A percentile compares a stretch with the other conserved stretches of the same genome.
Conservation (phyloP, 305 asterid species). For the Fraxinus baroniana region DNA sequence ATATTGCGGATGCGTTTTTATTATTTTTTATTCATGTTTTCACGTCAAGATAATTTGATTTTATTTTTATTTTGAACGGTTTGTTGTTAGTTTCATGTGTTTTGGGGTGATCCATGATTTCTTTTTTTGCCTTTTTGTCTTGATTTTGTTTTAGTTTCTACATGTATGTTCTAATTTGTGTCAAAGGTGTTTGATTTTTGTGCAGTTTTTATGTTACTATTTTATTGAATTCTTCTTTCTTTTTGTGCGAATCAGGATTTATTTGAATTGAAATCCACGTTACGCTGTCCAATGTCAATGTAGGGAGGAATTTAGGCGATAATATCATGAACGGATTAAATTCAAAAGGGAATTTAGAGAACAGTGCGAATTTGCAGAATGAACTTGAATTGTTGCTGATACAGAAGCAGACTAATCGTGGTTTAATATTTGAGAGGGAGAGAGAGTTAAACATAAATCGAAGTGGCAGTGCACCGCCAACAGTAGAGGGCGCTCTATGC, state of each 20-base stretch:
- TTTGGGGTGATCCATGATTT: background rate
- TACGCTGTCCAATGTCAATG: slow-evolving; percentile 28
- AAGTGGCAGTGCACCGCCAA: slow-evolving; percentile 90
- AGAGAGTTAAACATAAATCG: slow-evolving; percentile 51
- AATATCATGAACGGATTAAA: slow-evolving; percentile 42
- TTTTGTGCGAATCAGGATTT: slow-evolving; percentile 19
- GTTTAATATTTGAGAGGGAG: slow-evolving; percentile 47
- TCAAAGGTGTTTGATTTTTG: background rate
- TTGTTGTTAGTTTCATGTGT: background rate
- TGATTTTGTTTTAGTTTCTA: background rate
- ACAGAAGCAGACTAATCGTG: slow-evolving; percentile 43
- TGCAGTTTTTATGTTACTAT: slow-evolving; percentile 1
- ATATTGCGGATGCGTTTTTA: background rate
- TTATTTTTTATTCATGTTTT: background rate
- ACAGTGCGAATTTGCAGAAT: slow-evolving; percentile 37
- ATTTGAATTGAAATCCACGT: slow-evolving; percentile 8
- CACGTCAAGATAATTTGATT: background rate
- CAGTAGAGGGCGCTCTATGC: slow-evolving; percentile 63
- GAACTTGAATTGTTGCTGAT: slow-evolving; percentile 50
- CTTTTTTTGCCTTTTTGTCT: background rate
- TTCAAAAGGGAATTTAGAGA: slow-evolving; percentile 42
- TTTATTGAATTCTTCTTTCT: background rate
- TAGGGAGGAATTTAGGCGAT: slow-evolving; percentile 23
- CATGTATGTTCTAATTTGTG: slow-evolving; percentile 9
- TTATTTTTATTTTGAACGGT: background rate